Evolutionary conservation across 1,284 basidiomycete species (phyloP), one percentile per base, ranked within the genome.

Genomic region (Cryptococcus hybrid): DNA sequence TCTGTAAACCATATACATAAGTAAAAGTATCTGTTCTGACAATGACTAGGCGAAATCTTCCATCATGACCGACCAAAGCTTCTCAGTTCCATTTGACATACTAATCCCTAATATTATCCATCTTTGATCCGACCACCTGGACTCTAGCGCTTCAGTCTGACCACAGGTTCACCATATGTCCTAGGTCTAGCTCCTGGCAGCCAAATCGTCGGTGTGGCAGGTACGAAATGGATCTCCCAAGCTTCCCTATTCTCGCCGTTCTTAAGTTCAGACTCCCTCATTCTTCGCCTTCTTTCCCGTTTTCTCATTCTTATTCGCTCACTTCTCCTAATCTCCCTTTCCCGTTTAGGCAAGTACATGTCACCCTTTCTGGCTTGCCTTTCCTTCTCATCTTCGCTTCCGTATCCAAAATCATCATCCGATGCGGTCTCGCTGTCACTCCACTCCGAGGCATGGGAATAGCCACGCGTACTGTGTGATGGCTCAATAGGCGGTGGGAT

Each of bases 191-290:
- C 65, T 11, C 69, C 68, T 5, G 64, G 58, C 46, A 64, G 62
- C 71, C 71, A 73, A 8, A 73, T 47, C 4, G 71, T 73, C 44
- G 71, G 71, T 7, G 62, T 61, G 12, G 56, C 48, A 58, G 57
- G 60, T 2, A 70, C 60, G 51, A 73, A 71, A 48, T 71, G 69
- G 7, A 73, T 66, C 39, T 73, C 71, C 71, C 71, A 73, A 46
- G 64, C 64, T 2, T 63, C 69, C 38, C 50, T 51, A n/a, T 34
- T 50, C 36, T 48, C 59, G 24, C 40, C 44, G 52, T 38, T 42
- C 54, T 43, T 47, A n/a, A 54, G 52, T 45, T 58, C 58, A 5
- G 48, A 46, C 30, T 62, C 61, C 50, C 61, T 58, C 18, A 42
- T 18, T 18, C 57, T 56, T 48, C 55, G 48, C 52, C 69, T 61